Conservation (phyloP, 176 grass and related monocot genomes). For the Pontederia paniculata region DNA sequence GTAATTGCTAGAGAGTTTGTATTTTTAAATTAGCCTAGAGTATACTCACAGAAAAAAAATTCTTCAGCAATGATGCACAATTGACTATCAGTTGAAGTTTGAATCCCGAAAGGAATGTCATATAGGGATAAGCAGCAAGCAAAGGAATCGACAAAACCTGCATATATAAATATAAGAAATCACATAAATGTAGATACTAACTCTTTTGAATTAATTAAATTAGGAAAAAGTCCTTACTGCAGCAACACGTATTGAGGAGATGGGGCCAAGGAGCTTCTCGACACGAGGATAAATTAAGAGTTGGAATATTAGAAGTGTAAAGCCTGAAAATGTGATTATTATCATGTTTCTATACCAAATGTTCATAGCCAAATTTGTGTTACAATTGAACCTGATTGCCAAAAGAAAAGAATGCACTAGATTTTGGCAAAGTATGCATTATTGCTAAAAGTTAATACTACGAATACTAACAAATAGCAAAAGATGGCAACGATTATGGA, state of each 20-base stretch:
- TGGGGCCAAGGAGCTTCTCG: conserved; percentile 32
- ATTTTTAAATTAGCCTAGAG: neutral
- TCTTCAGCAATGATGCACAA: conserved; percentile 43
- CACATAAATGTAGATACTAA: neutral
- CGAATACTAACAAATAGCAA: too few relatives aligned
- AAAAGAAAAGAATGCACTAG: too few relatives aligned
- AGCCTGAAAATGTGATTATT: conserved; percentile 31
- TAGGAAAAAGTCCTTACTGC: conserved; percentile 31
- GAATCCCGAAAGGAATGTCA: conserved; percentile 31
- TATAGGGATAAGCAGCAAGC: conserved; percentile 48
- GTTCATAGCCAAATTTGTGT: too few relatives aligned
- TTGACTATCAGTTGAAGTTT: conserved; percentile 44
- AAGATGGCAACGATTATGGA: too few relatives aligned
- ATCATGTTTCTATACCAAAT: conserved; percentile 7
- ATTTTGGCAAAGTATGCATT: too few relatives aligned
- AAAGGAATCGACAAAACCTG: conserved; percentile 51
- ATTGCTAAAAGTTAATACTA: too few relatives aligned
- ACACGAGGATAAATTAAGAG: conserved; percentile 45
- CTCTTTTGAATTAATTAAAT: neutral
- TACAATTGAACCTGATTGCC: too few relatives aligned
- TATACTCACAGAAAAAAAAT: conserved; percentile 39
- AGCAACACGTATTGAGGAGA: conserved; percentile 39
- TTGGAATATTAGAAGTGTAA: conserved; percentile 55
- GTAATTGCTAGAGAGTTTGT: neutral
- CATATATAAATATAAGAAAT: neutral